phyloP scores from a whole-genome alignment of 805 yeast genomes.

The Grigorovia humatica region DNA sequence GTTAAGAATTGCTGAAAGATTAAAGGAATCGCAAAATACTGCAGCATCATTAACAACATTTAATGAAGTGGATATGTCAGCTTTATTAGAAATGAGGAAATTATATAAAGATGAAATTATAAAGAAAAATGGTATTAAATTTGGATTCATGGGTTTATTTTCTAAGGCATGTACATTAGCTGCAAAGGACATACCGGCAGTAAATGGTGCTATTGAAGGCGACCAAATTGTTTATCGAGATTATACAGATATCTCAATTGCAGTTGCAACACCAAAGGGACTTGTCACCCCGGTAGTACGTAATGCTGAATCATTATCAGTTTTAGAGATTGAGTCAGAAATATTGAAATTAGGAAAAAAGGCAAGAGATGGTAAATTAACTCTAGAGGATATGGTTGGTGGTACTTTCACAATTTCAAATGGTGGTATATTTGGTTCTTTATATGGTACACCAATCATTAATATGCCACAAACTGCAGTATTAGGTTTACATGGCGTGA shows the following conservation, averaged over 20 bases:
- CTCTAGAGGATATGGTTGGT: slow-evolving; percentile 97
- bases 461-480: slow-evolving; percentile 98
- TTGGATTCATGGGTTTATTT: slow-evolving; percentile 98
- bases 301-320: slow-evolving; percentile 85
- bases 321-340: slow-evolving; percentile 83
- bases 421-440: slow-evolving; percentile 98
- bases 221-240: slow-evolving; percentile 94
- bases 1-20: slow-evolving; percentile 95
- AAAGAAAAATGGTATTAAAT: slow-evolving; percentile 85
- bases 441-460: slow-evolving; percentile 96
- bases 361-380: slow-evolving; percentile 94
- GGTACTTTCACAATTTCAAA: slow-evolving; percentile 98
- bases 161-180: slow-evolving; percentile 90
- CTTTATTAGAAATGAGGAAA: slow-evolving; percentile 87
- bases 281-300: slow-evolving; percentile 96
- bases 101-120: slow-evolving; percentile 92
- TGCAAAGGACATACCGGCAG: slow-evolving; percentile 88
- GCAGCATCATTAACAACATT: slow-evolving; percentile 97
- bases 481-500: slow-evolving; percentile 92
- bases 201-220: slow-evolving; percentile 89
- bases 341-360: slow-evolving; percentile 72
- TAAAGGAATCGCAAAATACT: slow-evolving; percentile 97
- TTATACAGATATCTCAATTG: slow-evolving; percentile 89
- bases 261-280: slow-evolving; percentile 99
- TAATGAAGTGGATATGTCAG: slow-evolving; percentile 96